Conservation (phyloP, 768 basidiomycete species). For the Pleurotus giganteus region DNA sequence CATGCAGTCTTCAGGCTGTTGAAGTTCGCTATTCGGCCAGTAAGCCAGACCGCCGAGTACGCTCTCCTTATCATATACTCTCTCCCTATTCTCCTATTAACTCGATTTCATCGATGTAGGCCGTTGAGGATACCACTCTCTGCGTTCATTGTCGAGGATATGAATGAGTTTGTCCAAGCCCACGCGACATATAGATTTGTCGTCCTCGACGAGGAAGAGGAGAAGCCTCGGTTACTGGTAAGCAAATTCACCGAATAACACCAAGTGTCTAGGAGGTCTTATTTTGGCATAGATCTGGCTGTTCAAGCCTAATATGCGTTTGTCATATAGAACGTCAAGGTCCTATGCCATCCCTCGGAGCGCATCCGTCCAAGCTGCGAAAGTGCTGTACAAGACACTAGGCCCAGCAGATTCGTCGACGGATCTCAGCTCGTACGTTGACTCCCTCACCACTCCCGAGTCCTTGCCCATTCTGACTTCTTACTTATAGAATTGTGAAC, state of each 20-base stretch:
- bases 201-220: constrained; percentile 83
- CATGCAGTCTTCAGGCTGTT: constrained; percentile 62
- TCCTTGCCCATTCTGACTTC: constrained; percentile 3
- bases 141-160: constrained; percentile 88
- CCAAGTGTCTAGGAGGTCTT: background rate
- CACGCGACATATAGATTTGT: constrained; percentile 94
- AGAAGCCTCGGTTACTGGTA: constrained; percentile 76
- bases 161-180: constrained; percentile 88
- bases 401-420: constrained; percentile 51
- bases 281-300: constrained; percentile 72
- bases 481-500: constrained; percentile 46
- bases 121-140: constrained; percentile 62
- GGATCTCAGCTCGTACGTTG: constrained; percentile 52
- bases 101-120: constrained; percentile 27
- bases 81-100: background rate
- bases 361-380: constrained; percentile 67
- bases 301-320: constrained; percentile 84
- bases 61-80: background rate
- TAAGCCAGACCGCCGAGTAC: constrained; percentile 61
- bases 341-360: constrained; percentile 59
- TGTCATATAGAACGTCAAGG: constrained; percentile 66
- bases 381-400: constrained; percentile 82
- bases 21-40: constrained; percentile 81
- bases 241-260: constrained; percentile 23
- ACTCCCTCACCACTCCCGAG: background rate